A percentile compares a stretch with the other conserved stretches of the same genome.
Evolutionary conservation across 345 rosid species (phyloP).

Genomic region (Salix brachista): DNA sequence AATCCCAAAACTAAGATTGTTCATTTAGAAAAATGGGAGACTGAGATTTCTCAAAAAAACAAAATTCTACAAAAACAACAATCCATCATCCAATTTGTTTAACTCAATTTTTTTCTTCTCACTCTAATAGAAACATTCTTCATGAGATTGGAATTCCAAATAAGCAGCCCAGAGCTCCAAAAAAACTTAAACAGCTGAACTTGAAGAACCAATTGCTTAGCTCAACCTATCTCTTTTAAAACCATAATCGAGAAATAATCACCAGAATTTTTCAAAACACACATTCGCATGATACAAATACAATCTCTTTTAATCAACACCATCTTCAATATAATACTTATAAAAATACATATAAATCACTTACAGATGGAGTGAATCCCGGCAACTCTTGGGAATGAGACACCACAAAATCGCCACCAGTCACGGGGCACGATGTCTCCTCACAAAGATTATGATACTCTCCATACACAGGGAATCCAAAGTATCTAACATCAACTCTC

Average conservation of each 20-base stretch:
- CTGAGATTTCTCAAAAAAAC: background rate
- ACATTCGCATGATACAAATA: background rate
- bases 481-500: slow-evolving; percentile 79
- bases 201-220: background rate
- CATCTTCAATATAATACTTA: background rate
- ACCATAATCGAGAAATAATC: background rate
- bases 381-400: slow-evolving; percentile 81
- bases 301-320: background rate
- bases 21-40: background rate
- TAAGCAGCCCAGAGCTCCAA: background rate
- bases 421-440: slow-evolving; percentile 79
- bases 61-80: background rate
- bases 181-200: background rate
- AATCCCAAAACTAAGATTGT: background rate
- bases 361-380: slow-evolving; percentile 85
- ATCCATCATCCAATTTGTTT: background rate
- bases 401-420: slow-evolving; percentile 76
- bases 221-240: background rate
- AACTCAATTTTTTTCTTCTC: background rate
- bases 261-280: background rate
- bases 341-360: slow-evolving; percentile 16
- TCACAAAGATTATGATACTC: slow-evolving; percentile 78
- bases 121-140: background rate
- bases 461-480: slow-evolving; percentile 71
- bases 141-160: background rate